Base-by-base conservation (phyloP, 352 stramenopile genomes). In the Phytophthora citricola region DNA sequence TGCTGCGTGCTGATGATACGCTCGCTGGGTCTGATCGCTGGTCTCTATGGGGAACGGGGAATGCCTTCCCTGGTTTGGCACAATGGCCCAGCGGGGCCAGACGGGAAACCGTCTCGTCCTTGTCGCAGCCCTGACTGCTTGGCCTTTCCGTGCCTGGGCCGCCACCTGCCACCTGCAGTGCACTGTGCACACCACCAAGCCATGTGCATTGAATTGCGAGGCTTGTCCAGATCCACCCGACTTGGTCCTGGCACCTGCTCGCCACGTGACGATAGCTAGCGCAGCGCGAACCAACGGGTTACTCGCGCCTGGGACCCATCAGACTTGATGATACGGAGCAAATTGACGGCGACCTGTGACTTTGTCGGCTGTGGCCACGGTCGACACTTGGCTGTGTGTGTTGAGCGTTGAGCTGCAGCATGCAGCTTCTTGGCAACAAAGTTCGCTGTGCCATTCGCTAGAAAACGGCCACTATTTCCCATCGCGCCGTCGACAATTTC, bases 81-180 rank as follows among this genome's bases (percentile, higher is more conserved):
- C 27, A 10, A 29, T 20, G 17, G 17, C 17, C 17, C 45, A 5
- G 47, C 22, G 56, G 24, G 57, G 51, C 48, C 40, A 55, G 32
- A 26, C 32, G 63, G 63, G 49, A 67, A 72, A 63, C 36, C 22
- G 63, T 26, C 63, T 66, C 44, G 63, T 63, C 63, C 14, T n/a
- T 72, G 58, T 47, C 50, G 58, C 48, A 62, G 5, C 29, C 46
- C 44, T 66, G 59, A 69, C 46, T 62, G 59, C 44, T 56, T 64
- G 65, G 59, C 65, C 59, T 73, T 58, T 73, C 39, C 59, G 29
- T 38, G 40, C 26, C 26, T n/a, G n/a, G 9, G 20, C 20, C 11
- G 29, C 60, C 51, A 57, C 32, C 39, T 58, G 44, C 45, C 31
- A 53, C 43, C 15, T 46, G 36, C 17, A 20, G 17, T 20, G 17